Conservation (phyloP, 2,329 filamentous ascomycete genomes). For the Microsporum audouinii region DNA sequence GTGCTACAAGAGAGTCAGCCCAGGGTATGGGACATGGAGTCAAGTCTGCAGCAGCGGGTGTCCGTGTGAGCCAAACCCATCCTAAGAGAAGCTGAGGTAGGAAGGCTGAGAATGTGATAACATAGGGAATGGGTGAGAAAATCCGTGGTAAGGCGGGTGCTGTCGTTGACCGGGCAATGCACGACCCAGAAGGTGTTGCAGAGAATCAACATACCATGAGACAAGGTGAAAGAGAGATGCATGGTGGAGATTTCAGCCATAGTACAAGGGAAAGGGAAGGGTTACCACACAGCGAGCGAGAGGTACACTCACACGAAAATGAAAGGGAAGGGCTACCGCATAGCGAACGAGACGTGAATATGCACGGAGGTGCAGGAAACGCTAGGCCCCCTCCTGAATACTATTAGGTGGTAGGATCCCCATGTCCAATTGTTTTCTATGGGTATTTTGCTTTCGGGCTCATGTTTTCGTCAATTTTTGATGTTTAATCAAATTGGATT, state of each 20-base stretch:
- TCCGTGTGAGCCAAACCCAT: conserved; percentile 25
- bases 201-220: conserved; percentile 29
- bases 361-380: neutral
- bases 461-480: neutral
- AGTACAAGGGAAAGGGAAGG: conserved; percentile 14
- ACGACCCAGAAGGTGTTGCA: conserved; percentile 25
- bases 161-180: conserved; percentile 31
- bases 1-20: neutral
- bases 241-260: conserved; percentile 21
- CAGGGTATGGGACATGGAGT: conserved; percentile 18
- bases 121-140: conserved; percentile 31
- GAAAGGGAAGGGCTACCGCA: conserved; percentile 11
- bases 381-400: neutral
- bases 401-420: neutral
- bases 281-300: conserved; percentile 6
- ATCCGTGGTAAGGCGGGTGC: conserved; percentile 29
- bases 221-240: conserved; percentile 27
- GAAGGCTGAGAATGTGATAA: neutral
- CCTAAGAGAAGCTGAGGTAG: neutral
- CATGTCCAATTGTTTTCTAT: neutral
- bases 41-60: conserved; percentile 21
- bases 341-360: neutral
- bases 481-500: neutral
- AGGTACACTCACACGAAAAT: neutral
- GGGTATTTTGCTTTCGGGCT: neutral